Base-by-base conservation (phyloP, 1,284 basidiomycete species). In the Pseudozyma hubeiensis region DNA sequence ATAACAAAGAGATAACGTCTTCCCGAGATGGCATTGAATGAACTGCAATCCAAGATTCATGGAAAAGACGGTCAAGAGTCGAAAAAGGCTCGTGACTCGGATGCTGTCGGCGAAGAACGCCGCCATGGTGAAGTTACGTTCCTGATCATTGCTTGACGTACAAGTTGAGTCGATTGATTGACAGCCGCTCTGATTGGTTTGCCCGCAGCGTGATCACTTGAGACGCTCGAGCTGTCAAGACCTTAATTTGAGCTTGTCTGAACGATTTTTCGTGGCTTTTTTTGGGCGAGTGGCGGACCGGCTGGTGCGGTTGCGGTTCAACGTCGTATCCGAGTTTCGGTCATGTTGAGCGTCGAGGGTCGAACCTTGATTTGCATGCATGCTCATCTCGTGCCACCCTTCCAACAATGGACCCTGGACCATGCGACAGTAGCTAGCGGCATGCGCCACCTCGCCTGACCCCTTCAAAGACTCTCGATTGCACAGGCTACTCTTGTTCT, bases 191-290 rank as follows among this genome's bases (percentile, higher is more conserved):
- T 48, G 31, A 48, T 48, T 31, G 46, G 31, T 35, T 48, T 48
- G 45, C 5, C 45, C 45, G 45, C 40, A 14, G 10, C 35, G 35
- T 14, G 35, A 37, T 37, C 8, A 37, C 8, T 37, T 37, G 40
- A 16, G 33, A n/a, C 46, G 4, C n/a, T 9, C 34, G 46, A 48
- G 46, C 46, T 48, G 46, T 48, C 46, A 48, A 48, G 31, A n/a
- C 19, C 43, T 44, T 44, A 44, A 44, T 44, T 44, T 44, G 35
- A 14, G 9, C 14, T 37, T 14, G 35, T 37, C 14, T 37, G 35
- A 37, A 10, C 14, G 14, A 37, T 37, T 9, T 37, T 37, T 14
- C 35, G 35, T 5, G 35, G 35, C 14, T 37, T 37, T 9, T 10
- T 37, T 37, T 41, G 39, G 16, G 39, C n/a, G 43, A 13, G 43